A percentile compares a stretch with the other conserved stretches of the same genome.
These are phyloP conservation scores for Juncus effusus DNA, from an alignment of 176 grass and related monocot genomes.

Conservation along the genomic window DNA sequence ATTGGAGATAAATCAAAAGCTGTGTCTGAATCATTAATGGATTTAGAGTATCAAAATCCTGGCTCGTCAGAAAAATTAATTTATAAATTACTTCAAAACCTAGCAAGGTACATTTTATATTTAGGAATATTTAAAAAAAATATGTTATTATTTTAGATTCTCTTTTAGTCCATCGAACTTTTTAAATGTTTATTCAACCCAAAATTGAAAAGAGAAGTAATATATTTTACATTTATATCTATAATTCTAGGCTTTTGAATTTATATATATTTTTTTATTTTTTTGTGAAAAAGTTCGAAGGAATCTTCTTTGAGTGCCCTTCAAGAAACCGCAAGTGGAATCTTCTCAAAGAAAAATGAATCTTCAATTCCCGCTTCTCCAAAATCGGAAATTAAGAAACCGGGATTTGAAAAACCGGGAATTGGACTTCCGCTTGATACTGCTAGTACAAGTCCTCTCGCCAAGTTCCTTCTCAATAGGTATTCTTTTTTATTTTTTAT, in stretches of 20 bases:
- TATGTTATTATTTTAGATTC: slow-evolving; percentile 13
- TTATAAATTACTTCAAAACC: slow-evolving; percentile 51
- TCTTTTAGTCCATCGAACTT: not conserved
- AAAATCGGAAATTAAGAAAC: slow-evolving; percentile 45
- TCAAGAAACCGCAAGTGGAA: slow-evolving; percentile 46
- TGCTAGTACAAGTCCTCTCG: slow-evolving; percentile 68
- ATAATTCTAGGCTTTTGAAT: not conserved
- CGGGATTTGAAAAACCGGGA: slow-evolving; percentile 23
- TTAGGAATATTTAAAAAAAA: not conserved
- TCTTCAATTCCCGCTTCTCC: not conserved
- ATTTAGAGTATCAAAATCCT: slow-evolving; percentile 72
- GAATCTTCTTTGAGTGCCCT: slow-evolving; percentile 63
- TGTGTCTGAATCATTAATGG: slow-evolving; percentile 72
- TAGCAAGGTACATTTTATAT: slow-evolving; percentile 52
- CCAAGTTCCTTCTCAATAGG: slow-evolving; percentile 94
- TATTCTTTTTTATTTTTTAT: slow-evolving; percentile 21
- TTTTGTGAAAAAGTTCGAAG: slow-evolving; percentile 48
- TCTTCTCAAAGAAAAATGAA: slow-evolving; percentile 59
- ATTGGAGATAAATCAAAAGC: slow-evolving; percentile 62
- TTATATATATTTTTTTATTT: not conserved
- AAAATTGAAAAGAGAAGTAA: not conserved
- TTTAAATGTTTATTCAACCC: too few species aligned
- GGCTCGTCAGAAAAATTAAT: slow-evolving; percentile 76
- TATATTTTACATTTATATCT: not conserved
- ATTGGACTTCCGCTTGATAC: slow-evolving; percentile 31